A percentile compares a stretch with the other conserved stretches of the same genome.
Evolutionary conservation across 2,329 filamentous ascomycete species (phyloP).

Genomic region (Colletotrichum orchidophilum): DNA sequence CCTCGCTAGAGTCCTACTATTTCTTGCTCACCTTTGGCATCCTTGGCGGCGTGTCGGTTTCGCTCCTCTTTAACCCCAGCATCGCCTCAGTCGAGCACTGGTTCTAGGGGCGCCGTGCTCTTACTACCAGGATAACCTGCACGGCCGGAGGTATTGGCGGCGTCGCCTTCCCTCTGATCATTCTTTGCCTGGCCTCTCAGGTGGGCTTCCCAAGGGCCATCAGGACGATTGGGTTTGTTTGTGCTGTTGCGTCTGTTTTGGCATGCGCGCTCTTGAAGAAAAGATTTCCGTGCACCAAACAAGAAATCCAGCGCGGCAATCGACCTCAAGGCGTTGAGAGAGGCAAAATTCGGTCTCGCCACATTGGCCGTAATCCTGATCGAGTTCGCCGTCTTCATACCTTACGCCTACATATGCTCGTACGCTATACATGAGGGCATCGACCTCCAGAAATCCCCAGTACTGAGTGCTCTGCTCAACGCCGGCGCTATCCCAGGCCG

Average conservation of each 20-base stretch:
- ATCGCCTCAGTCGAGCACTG: conserved; percentile 75
- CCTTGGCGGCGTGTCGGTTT: conserved; percentile 71
- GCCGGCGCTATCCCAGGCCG: conserved; percentile 74
- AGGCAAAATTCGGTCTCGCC: conserved; percentile 60
- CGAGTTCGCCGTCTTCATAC: conserved; percentile 71
- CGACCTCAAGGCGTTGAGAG: conserved; percentile 60
- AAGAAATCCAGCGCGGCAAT: conserved; percentile 53
- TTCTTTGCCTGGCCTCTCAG: conserved; percentile 38
- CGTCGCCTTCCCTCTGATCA: conserved; percentile 56
- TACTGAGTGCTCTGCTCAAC: conserved; percentile 76
- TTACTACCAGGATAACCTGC: conserved; percentile 75
- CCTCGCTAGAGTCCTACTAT: conserved; percentile 67
- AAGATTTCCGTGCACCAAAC: conserved; percentile 59
- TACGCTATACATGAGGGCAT: conserved; percentile 68
- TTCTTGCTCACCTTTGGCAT: conserved; percentile 77
- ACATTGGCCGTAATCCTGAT: conserved; percentile 65
- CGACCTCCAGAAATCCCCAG: conserved; percentile 65
- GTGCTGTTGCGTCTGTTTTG: conserved; percentile 39
- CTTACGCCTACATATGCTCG: conserved; percentile 74
- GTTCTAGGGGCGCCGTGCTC: conserved; percentile 70
- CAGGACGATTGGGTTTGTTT: conserved; percentile 42
- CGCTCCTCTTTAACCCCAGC: conserved; percentile 75
- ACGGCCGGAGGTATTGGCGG: conserved; percentile 71
- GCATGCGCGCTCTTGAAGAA: conserved; percentile 44
- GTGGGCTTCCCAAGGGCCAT: conserved; percentile 46